Conservation (phyloP, 257 asterid species). For the Solanum rostratum region DNA sequence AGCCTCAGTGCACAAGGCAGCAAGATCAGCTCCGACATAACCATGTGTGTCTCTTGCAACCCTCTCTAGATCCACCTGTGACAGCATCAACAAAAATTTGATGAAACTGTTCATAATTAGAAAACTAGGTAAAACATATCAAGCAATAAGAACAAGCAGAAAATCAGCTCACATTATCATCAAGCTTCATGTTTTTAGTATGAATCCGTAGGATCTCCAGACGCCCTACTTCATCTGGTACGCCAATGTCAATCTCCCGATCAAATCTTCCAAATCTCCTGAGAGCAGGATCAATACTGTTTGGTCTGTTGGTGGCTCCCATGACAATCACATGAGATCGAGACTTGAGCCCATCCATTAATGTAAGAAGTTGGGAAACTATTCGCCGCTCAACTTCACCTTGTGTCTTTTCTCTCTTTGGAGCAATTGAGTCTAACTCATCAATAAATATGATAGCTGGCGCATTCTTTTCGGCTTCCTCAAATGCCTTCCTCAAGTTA, state of each 20-base stretch:
- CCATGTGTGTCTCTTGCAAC: slow-evolving; percentile 82
- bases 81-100: neutral
- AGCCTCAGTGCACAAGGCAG: slow-evolving; percentile 89
- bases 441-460: slow-evolving; percentile 83
- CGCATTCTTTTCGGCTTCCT: slow-evolving; percentile 89
- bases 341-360: slow-evolving; percentile 95
- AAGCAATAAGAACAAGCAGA: neutral
- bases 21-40: slow-evolving; percentile 89
- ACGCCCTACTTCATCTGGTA: slow-evolving; percentile 95
- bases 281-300: slow-evolving; percentile 86
- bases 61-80: slow-evolving; percentile 84
- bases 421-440: slow-evolving; percentile 92
- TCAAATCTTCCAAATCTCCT: slow-evolving; percentile 94
- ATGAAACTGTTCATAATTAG: neutral
- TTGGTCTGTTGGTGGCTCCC: slow-evolving; percentile 91
- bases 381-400: slow-evolving; percentile 96
- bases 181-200: slow-evolving; percentile 93
- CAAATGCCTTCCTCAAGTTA: slow-evolving; percentile 88
- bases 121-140: neutral
- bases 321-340: slow-evolving; percentile 83
- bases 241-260: slow-evolving; percentile 86
- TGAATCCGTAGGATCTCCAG: slow-evolving; percentile 86
- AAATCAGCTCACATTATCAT: slow-evolving; percentile 49
- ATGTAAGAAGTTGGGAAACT: slow-evolving; percentile 89
- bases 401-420: slow-evolving; percentile 81